These are phyloP conservation scores for Mrakia gelida DNA, from an alignment of 768 basidiomycete genomes.

Conservation along the genomic window DNA sequence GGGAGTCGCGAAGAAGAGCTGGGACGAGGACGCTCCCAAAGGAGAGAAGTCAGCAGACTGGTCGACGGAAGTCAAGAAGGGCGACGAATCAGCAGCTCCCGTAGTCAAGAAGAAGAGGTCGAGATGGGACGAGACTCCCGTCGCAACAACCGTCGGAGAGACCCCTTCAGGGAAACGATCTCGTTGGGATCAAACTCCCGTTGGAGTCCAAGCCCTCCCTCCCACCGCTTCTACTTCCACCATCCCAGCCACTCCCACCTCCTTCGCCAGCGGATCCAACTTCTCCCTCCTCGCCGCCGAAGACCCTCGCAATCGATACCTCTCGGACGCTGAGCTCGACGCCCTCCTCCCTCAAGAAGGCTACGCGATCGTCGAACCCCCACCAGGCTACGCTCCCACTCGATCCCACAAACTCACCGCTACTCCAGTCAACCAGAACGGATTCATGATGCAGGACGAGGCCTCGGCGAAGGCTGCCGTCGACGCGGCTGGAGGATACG, in stretches of 20 bases:
- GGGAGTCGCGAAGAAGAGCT: slow-evolving; percentile 35
- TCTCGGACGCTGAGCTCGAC: slow-evolving; percentile 93
- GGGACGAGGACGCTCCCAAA: slow-evolving; percentile 47
- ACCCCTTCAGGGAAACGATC: slow-evolving; percentile 77
- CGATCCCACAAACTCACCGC: slow-evolving; percentile 56
- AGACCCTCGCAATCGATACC: slow-evolving; percentile 93
- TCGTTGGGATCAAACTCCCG: slow-evolving; percentile 94
- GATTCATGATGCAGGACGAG: slow-evolving; percentile 95
- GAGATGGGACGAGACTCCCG: slow-evolving; percentile 91
- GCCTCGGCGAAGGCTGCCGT: slow-evolving; percentile 75
- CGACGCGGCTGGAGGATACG: slow-evolving; percentile 81
- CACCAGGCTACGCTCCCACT: slow-evolving; percentile 84
- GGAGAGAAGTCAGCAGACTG: slow-evolving; percentile 69
- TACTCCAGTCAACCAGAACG: slow-evolving; percentile 57
- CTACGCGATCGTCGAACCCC: slow-evolving; percentile 87
- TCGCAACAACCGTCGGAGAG: slow-evolving; percentile 53
- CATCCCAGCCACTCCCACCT: slow-evolving; percentile 44
- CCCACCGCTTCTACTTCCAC: slow-evolving; percentile 59
- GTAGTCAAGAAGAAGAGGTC: slow-evolving; percentile 76
- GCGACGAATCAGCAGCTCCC: slow-evolving; percentile 54
- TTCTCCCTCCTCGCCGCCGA: slow-evolving; percentile 47
- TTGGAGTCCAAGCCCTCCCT: slow-evolving; percentile 54
- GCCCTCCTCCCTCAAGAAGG: slow-evolving; percentile 76
- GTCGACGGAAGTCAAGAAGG: slow-evolving; percentile 51
- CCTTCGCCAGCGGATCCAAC: slow-evolving; percentile 18